Percentiles rank a stretch among this genome's conserved stretches.
Conservation (phyloP, 441 rosid species). For the Viola pubescens region DNA sequence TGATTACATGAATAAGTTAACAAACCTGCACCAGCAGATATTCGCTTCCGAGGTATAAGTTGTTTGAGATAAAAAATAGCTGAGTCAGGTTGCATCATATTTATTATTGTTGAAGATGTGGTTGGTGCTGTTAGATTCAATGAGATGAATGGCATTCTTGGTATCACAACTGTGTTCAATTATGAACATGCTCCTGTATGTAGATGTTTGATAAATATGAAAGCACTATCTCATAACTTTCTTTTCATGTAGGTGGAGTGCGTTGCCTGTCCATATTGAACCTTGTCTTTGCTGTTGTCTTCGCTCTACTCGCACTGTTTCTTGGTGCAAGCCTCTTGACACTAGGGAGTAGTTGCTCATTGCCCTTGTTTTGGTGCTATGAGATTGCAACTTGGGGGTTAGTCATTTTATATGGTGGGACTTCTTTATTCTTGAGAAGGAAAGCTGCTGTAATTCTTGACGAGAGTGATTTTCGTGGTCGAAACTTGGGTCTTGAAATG, state of each 20-base stretch:
- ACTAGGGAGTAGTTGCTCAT: slow-evolving; percentile 72
- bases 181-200: too few species aligned
- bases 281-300: slow-evolving; percentile 52
- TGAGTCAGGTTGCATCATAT: background rate
- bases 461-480: slow-evolving; percentile 49
- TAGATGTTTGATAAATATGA: slow-evolving; percentile 16
- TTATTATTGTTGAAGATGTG: background rate
- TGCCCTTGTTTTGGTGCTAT: slow-evolving; percentile 89
- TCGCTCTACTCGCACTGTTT: slow-evolving; percentile 68
- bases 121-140: too few species aligned
- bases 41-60: background rate
- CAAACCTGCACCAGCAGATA: background rate
- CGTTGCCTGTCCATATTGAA: slow-evolving; percentile 75
- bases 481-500: slow-evolving; percentile 76
- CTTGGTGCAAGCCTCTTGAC: slow-evolving; percentile 87
- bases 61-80: background rate
- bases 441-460: slow-evolving; percentile 59
- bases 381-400: slow-evolving; percentile 81
- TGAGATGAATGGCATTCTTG: too few species aligned
- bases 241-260: slow-evolving; percentile 56
- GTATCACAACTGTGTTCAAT: too few species aligned
- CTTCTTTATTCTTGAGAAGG: slow-evolving; percentile 62
- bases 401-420: slow-evolving; percentile 57
- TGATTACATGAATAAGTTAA: background rate
- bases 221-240: background rate